These are phyloP conservation scores for Paraphaeosphaeria sporulosa DNA, from an alignment of 2,329 filamentous ascomycete species.

Conservation along the genomic window DNA sequence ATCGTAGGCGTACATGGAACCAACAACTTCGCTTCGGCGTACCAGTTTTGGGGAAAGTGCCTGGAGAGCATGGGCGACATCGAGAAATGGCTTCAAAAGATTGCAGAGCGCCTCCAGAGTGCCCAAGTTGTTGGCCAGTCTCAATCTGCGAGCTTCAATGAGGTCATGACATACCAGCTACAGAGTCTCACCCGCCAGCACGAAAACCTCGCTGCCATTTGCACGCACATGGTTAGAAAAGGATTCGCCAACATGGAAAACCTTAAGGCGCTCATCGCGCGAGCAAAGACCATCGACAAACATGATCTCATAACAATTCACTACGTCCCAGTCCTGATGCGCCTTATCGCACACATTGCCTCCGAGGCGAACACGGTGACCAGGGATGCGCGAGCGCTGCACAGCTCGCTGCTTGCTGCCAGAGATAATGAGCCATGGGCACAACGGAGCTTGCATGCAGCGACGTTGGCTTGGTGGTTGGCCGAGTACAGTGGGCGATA, in stretches of 20 bases:
- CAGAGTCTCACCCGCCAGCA: slow-evolving; percentile 87
- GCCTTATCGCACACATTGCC: slow-evolving; percentile 79
- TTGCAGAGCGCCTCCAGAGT: slow-evolving; percentile 79
- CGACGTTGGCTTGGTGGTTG: slow-evolving; percentile 84
- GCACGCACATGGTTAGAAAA: slow-evolving; percentile 79
- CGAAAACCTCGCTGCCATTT: slow-evolving; percentile 82
- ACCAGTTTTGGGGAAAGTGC: slow-evolving; percentile 76
- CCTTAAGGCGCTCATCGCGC: slow-evolving; percentile 74
- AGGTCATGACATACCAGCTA: slow-evolving; percentile 82
- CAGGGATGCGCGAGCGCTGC: slow-evolving; percentile 73
- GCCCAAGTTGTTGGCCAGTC: slow-evolving; percentile 76
- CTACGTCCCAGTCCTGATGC: slow-evolving; percentile 79
- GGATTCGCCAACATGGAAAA: slow-evolving; percentile 74
- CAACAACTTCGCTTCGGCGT: slow-evolving; percentile 61
- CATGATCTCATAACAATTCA: slow-evolving; percentile 81
- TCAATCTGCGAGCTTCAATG: slow-evolving; percentile 70
- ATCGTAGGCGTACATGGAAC: slow-evolving; percentile 64
- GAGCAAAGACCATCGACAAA: slow-evolving; percentile 74
- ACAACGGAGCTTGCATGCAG: slow-evolving; percentile 78
- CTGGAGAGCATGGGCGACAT: slow-evolving; percentile 78
- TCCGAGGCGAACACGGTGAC: slow-evolving; percentile 73
- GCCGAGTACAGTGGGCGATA: slow-evolving; percentile 93
- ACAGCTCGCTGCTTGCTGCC: slow-evolving; percentile 71
- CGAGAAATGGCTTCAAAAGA: slow-evolving; percentile 76
- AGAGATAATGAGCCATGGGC: slow-evolving; percentile 75